Conservation (phyloP, 352 stramenopile genomes). For the Phytophthora litchii region DNA sequence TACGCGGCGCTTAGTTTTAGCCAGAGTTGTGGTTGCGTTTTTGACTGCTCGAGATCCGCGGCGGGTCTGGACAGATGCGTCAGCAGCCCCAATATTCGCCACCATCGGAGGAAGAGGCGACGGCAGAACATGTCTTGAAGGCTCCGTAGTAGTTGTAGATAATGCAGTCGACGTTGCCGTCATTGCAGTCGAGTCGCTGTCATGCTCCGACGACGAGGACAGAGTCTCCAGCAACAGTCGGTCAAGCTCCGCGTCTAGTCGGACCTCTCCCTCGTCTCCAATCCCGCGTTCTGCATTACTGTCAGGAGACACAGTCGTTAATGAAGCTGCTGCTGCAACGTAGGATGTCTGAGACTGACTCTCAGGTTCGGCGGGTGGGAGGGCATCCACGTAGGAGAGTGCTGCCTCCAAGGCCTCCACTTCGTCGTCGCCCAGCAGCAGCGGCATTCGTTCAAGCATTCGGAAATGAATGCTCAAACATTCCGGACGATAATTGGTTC, state of each 20-base stretch:
- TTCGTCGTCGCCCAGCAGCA: constrained; percentile 39
- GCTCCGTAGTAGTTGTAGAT: background rate
- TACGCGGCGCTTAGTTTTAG: constrained; percentile 33
- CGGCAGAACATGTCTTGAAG: constrained; percentile 7
- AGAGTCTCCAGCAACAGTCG: constrained; percentile 34
- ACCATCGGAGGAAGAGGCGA: constrained; percentile 8
- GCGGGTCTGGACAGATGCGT: constrained; percentile 7
- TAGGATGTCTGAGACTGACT: background rate
- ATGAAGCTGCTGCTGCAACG: background rate
- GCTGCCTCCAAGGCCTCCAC: constrained; percentile 34
- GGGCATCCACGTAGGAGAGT: constrained; percentile 31
- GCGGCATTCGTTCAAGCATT: constrained; percentile 17
- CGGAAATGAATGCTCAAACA: constrained; percentile 9
- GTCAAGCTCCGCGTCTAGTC: constrained; percentile 30
- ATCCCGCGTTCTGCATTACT: background rate
- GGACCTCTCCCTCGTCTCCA: constrained; percentile 13
- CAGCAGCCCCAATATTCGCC: constrained; percentile 7
- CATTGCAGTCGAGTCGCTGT: constrained; percentile 7
- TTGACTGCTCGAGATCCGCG: constrained; percentile 8
- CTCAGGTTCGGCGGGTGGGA: background rate
- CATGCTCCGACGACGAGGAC: constrained; percentile 27
- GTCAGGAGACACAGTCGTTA: background rate
- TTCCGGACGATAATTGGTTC: background rate
- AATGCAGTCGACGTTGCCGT: constrained; percentile 1
- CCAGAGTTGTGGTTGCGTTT: constrained; percentile 11